Conservation (phyloP, 1,139 yeast genomes). For the Suhomyces chickasaworum region DNA sequence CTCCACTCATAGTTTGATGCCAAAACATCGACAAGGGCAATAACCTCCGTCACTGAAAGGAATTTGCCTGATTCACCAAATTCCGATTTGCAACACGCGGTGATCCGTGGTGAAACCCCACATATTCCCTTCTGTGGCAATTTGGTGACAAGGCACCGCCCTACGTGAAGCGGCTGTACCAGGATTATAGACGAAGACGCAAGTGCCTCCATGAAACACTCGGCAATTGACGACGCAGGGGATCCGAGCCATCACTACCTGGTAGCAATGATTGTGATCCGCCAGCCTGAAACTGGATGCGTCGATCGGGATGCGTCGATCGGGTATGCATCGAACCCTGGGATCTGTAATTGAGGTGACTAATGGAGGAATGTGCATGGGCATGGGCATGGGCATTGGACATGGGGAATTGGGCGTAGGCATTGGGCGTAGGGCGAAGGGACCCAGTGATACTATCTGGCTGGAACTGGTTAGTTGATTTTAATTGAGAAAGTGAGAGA, state of each 20-base stretch:
- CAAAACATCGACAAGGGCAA: too few species aligned
- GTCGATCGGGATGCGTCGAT: too few species aligned
- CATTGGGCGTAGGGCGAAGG: too few species aligned
- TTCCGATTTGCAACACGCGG: neutral
- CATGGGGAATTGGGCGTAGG: too few species aligned
- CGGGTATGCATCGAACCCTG: neutral
- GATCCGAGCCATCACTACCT: conserved; percentile 1
- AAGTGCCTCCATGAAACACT: neutral
- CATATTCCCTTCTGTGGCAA: neutral
- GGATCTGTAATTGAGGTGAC: neutral
- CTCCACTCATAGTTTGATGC: too few species aligned
- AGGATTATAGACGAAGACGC: neutral
- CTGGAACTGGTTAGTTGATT: too few species aligned
- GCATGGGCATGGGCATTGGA: too few species aligned
- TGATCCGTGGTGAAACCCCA: neutral
- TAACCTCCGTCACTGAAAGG: too few species aligned
- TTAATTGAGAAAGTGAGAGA: too few species aligned
- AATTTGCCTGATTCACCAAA: neutral
- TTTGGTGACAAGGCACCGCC: neutral
- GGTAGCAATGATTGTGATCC: neutral
- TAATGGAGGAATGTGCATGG: too few species aligned
- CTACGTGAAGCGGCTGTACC: neutral
- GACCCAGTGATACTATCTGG: too few species aligned
- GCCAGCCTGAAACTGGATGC: neutral
- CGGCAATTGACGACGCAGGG: conserved; percentile 5